These are phyloP conservation scores for Clonostachys byssicola DNA, from an alignment of 2,329 filamentous ascomycete species.

Conservation along the genomic window DNA sequence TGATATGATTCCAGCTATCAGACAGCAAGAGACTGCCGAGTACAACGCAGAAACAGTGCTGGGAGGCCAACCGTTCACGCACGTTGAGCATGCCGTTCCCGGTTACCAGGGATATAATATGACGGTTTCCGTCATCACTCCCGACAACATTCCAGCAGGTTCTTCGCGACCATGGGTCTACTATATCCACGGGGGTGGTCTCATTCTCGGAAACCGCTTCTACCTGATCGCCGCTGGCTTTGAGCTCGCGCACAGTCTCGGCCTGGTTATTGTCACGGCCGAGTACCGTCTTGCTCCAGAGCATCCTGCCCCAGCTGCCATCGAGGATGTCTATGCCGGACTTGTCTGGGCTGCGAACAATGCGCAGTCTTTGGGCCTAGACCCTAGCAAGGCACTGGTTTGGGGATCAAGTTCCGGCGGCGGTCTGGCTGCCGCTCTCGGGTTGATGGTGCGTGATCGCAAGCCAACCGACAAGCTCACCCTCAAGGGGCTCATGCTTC, in stretches of 20 bases:
- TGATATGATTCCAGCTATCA: too few species aligned
- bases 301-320: constrained; percentile 1
- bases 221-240: constrained; percentile 8
- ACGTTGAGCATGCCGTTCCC: constrained; percentile 9
- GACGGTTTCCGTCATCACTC: constrained; percentile 9
- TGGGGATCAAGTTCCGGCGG: constrained; percentile 37
- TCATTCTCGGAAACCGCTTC: constrained; percentile 12
- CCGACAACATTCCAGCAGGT: constrained; percentile 1
- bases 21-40: too few species aligned
- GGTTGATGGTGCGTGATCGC: constrained; percentile 27
- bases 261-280: background rate
- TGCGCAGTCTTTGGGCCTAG: constrained; percentile 29
- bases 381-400: constrained; percentile 28
- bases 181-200: constrained; percentile 12
- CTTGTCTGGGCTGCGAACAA: constrained; percentile 30
- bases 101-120: constrained; percentile 2
- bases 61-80: constrained; percentile 8
- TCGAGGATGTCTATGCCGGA: constrained; percentile 15
- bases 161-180: constrained; percentile 6
- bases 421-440: constrained; percentile 28
- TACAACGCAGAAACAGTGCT: too few species aligned
- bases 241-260: background rate
- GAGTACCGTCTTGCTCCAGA: background rate
- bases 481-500: constrained; percentile 32
- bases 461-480: constrained; percentile 9